These are phyloP conservation scores for Pythium aphanidermatum DNA, from an alignment of 352 stramenopile genomes.

Conservation along the genomic window DNA sequence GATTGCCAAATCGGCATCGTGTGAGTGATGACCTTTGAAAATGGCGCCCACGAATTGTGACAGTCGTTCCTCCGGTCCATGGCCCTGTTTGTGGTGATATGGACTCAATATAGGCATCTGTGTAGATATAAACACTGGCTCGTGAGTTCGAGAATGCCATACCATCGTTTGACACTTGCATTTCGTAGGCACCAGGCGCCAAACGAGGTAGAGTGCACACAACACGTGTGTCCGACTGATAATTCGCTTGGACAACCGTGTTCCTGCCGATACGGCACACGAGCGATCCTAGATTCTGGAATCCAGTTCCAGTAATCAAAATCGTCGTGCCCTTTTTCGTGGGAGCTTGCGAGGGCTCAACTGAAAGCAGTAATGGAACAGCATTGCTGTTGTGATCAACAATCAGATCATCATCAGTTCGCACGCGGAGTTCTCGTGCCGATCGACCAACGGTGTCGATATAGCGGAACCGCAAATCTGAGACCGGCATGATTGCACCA, in stretches of 20 bases:
- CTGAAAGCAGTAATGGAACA: conserved; percentile 13
- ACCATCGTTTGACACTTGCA: conserved; percentile 83
- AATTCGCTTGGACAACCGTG: conserved; percentile 36
- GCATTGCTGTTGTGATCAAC: neutral
- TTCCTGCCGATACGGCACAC: conserved; percentile 79
- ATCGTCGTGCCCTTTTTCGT: conserved; percentile 54
- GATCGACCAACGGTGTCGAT: conserved; percentile 14
- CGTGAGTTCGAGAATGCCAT: conserved; percentile 48
- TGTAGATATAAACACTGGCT: conserved; percentile 62
- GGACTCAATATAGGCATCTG: conserved; percentile 56
- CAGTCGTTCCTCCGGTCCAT: conserved; percentile 62
- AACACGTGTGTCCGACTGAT: conserved; percentile 37
- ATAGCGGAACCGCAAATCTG: conserved; percentile 41
- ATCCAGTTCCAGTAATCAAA: conserved; percentile 65
- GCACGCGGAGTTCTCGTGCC: conserved; percentile 8
- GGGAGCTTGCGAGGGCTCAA: conserved; percentile 9
- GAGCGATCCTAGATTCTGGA: conserved; percentile 66
- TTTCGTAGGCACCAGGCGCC: conserved; percentile 39
- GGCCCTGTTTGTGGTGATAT: conserved; percentile 72
- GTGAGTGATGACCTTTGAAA: conserved; percentile 55
- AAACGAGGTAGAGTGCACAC: conserved; percentile 59
- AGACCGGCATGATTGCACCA: conserved; percentile 32
- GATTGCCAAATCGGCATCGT: conserved; percentile 76
- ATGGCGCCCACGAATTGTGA: conserved; percentile 82
- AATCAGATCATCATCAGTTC: neutral